Conservation (phyloP, 2,329 filamentous ascomycete genomes). For the Microascus cirrosus region DNA sequence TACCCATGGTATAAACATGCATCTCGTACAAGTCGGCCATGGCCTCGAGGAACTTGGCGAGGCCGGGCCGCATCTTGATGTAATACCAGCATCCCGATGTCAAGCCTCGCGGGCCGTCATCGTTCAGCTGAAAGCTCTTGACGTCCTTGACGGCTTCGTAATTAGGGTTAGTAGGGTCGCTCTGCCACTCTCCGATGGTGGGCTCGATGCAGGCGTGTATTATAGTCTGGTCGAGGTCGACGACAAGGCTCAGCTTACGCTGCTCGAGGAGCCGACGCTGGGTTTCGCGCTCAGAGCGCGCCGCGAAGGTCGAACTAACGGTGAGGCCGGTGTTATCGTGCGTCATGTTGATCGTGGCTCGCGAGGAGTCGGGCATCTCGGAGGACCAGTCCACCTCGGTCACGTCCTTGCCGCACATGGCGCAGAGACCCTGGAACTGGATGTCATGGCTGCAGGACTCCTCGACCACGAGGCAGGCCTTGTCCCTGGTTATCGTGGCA, state of each 20-base stretch:
- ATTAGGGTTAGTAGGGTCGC: slow-evolving; percentile 79
- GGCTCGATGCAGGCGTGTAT: slow-evolving; percentile 97
- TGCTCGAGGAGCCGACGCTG: slow-evolving; percentile 72
- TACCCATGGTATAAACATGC: slow-evolving; percentile 99
- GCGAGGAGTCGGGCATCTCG: slow-evolving; percentile 65
- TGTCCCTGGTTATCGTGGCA: slow-evolving; percentile 48
- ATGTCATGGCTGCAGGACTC: slow-evolving; percentile 87
- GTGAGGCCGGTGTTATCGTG: slow-evolving; percentile 83
- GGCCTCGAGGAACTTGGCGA: slow-evolving; percentile 67
- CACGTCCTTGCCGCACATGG: slow-evolving; percentile 92
- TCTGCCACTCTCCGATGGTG: slow-evolving; percentile 91
- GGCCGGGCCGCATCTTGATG: slow-evolving; percentile 88
- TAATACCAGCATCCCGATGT: slow-evolving; percentile 84
- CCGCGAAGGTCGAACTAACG: slow-evolving; percentile 73
- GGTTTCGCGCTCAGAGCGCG: slow-evolving; percentile 71
- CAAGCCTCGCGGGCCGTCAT: slow-evolving; percentile 65
- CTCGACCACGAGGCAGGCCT: slow-evolving; percentile 61
- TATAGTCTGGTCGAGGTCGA: slow-evolving; percentile 96
- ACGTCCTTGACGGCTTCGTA: slow-evolving; percentile 86
- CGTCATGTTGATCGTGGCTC: slow-evolving; percentile 88
- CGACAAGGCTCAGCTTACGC: slow-evolving; percentile 82
- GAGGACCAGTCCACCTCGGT: slow-evolving; percentile 80
- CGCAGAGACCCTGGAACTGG: slow-evolving; percentile 85
- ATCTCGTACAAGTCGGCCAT: slow-evolving; percentile 80
- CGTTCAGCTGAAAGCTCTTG: slow-evolving; percentile 73